Evolutionary conservation across 257 asterid genomes (phyloP).

Genomic region (Penstemon eatonii): DNA sequence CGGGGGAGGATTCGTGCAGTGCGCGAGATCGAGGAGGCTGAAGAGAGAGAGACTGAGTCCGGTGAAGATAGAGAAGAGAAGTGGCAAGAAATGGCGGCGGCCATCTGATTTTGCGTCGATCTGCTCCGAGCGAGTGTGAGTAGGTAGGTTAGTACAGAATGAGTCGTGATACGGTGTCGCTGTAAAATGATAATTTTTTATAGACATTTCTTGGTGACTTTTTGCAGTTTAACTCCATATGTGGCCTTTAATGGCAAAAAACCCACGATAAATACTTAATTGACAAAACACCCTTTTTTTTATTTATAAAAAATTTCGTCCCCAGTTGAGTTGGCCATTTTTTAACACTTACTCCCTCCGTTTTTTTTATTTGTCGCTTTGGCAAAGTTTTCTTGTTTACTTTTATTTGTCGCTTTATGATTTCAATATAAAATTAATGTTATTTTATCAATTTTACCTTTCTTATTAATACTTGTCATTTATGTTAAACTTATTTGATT

Average conservation of each 20-base stretch:
- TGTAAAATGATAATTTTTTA: neutral
- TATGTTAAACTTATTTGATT: too few species aligned
- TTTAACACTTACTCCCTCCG: too few species aligned
- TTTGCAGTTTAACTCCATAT: neutral
- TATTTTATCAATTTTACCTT: too few species aligned
- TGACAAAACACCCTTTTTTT: neutral
- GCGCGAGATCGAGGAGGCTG: constrained; percentile 44
- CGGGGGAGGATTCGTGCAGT: constrained; percentile 34
- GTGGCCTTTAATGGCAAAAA: neutral
- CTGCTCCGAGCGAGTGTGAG: constrained; percentile 21
- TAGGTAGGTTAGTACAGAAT: constrained; percentile 29
- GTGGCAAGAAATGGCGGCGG: constrained; percentile 54
- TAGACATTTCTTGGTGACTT: neutral
- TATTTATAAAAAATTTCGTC: too few species aligned
- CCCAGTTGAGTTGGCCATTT: too few species aligned
- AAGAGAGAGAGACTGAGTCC: constrained; percentile 50
- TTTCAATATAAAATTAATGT: too few species aligned
- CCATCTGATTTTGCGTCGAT: constrained; percentile 38
- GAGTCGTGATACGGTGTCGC: constrained; percentile 15
- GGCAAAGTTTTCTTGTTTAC: too few species aligned
- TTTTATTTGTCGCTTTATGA: too few species aligned
- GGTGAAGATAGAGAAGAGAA: constrained; percentile 44
- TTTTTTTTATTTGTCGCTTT: too few species aligned
- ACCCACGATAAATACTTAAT: neutral
- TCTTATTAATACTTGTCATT: too few species aligned